These are phyloP conservation scores for Jamesozyma piceae DNA, from an alignment of 805 yeast species.

Conservation along the genomic window DNA sequence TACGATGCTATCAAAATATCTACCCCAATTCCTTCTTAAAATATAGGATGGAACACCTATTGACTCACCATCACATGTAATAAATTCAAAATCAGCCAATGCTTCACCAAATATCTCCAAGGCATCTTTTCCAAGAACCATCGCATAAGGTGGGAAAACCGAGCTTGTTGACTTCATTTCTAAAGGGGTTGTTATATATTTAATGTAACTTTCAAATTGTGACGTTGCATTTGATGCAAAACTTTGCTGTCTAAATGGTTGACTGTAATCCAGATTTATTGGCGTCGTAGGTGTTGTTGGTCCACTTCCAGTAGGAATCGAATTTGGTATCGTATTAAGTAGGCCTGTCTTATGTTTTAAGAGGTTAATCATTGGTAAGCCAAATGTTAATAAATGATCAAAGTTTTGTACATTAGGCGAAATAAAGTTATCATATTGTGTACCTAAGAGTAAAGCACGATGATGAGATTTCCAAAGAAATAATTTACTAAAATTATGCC, in stretches of 20 bases:
- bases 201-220: conserved; percentile 58
- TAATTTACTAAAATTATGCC: conserved; percentile 58
- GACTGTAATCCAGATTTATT: neutral
- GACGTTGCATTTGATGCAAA: conserved; percentile 15
- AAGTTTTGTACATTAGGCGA: conserved; percentile 36
- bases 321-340: neutral
- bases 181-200: conserved; percentile 64
- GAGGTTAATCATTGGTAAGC: conserved; percentile 46
- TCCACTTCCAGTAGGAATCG: neutral
- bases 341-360: conserved; percentile 13
- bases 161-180: conserved; percentile 58
- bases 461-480: conserved; percentile 75
- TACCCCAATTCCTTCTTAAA: conserved; percentile 69
- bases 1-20: conserved; percentile 52
- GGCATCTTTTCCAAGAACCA: conserved; percentile 67
- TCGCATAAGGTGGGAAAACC: conserved; percentile 68
- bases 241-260: conserved; percentile 7
- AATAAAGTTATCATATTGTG: conserved; percentile 20
- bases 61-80: conserved; percentile 62
- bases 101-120: conserved; percentile 56
- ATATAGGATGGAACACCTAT: conserved; percentile 52
- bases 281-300: neutral
- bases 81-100: conserved; percentile 61
- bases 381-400: conserved; percentile 39
- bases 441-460: conserved; percentile 53